Conservation (phyloP, 345 rosid genomes). For the Citrus australasica region DNA sequence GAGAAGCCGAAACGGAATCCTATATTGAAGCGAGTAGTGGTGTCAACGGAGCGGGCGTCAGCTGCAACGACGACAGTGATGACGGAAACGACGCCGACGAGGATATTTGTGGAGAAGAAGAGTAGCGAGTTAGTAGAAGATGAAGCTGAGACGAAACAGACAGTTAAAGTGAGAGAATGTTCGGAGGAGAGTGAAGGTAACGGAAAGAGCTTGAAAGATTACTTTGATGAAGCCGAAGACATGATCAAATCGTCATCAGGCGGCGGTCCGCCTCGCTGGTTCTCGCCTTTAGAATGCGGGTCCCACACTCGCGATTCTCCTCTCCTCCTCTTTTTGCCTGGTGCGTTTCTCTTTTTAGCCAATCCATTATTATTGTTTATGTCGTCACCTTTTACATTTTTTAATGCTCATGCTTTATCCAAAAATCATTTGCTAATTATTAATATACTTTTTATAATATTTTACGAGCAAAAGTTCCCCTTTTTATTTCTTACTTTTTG, state of each 20-base stretch:
- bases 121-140: neutral
- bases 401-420: neutral
- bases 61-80: neutral
- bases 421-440: neutral
- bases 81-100: neutral
- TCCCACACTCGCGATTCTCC: constrained; percentile 33
- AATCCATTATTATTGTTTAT: no score
- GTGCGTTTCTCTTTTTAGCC: constrained; percentile 13
- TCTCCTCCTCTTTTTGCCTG: constrained; percentile 50
- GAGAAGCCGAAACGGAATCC: neutral
- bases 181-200: constrained; percentile 5
- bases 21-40: neutral
- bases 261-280: constrained; percentile 64
- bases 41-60: neutral
- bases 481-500: no score
- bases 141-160: neutral
- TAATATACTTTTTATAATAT: no score
- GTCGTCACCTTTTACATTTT: no score
- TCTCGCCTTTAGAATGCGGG: constrained; percentile 49
- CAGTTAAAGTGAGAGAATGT: neutral
- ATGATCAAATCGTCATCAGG: constrained; percentile 25
- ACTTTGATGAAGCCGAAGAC: constrained; percentile 34
- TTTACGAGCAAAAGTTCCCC: no score
- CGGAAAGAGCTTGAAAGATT: constrained; percentile 37
- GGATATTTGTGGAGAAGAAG: constrained; percentile 7